These are phyloP conservation scores for Elsinoe ampelina DNA, from an alignment of 2,329 filamentous ascomycete species.

Conservation along the genomic window DNA sequence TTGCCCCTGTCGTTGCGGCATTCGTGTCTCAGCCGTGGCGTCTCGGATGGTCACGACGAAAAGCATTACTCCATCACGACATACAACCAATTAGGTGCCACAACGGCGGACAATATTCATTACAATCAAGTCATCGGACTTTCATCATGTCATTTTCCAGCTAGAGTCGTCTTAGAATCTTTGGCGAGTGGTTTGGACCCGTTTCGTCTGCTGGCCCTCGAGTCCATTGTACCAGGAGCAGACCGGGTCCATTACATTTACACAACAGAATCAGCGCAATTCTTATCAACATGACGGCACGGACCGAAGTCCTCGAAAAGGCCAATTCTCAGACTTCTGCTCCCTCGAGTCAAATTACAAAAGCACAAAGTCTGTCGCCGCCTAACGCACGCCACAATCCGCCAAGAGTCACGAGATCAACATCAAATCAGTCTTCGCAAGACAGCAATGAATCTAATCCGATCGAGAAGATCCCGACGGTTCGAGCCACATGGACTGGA, in stretches of 20 bases:
- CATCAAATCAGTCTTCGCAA: slow-evolving; percentile 7
- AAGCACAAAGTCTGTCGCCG: not conserved
- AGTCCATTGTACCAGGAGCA: not conserved
- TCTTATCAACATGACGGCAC: slow-evolving; percentile 8
- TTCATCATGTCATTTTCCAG: not conserved
- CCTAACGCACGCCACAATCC: not conserved
- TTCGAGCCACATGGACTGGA: slow-evolving; percentile 11
- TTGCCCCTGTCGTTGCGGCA: not conserved
- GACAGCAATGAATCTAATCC: not conserved
- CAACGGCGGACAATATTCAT: not conserved
- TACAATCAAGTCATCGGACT: not conserved
- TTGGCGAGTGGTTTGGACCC: not conserved
- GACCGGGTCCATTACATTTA: not conserved
- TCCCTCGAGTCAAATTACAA: slow-evolving; percentile 1
- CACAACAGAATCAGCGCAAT: not conserved
- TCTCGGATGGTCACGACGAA: slow-evolving; percentile 8
- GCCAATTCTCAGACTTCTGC: slow-evolving; percentile 1
- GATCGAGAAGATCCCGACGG: not conserved
- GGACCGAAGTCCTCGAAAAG: slow-evolving; percentile 11
- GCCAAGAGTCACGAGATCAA: slow-evolving; percentile 10
- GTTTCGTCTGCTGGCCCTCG: not conserved
- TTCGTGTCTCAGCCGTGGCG: slow-evolving; percentile 9
- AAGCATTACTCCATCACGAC: not conserved
- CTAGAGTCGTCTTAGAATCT: not conserved
- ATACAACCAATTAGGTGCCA: not conserved